Percentiles rank a stretch among this genome's conserved stretches.
Evolutionary conservation across 257 asterid species (phyloP).

Genomic region (Datura wrightii): DNA sequence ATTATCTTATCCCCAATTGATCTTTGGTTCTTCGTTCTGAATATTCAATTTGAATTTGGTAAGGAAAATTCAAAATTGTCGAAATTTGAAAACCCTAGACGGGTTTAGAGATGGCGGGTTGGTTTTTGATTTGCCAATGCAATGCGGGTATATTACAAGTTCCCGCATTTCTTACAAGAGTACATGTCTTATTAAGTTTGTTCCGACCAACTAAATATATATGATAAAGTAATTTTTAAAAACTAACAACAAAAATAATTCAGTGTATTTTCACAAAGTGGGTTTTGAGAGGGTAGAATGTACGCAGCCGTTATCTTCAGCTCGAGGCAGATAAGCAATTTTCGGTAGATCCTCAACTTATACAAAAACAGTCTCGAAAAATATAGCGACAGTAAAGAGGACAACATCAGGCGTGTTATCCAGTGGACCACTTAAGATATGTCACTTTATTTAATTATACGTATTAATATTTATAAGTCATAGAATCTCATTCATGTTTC

Average conservation of each 20-base stretch:
- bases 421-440: accelerated
- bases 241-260: too few relatives aligned
- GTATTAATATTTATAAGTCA: not conserved
- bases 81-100: slow-evolving; percentile 28
- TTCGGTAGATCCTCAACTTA: too few relatives aligned
- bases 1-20: not conserved
- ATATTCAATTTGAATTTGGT: not conserved
- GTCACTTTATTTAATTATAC: not conserved
- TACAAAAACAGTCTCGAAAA: too few relatives aligned
- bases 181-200: too few relatives aligned
- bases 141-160: not conserved
- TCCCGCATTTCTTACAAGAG: not conserved
- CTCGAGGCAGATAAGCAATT: too few relatives aligned
- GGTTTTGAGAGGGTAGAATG: too few relatives aligned
- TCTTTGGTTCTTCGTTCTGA: not conserved
- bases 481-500: not conserved
- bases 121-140: not conserved
- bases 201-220: too few relatives aligned
- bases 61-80: not conserved
- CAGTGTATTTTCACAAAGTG: too few relatives aligned
- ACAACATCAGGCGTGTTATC: accelerated
- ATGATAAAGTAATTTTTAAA: too few relatives aligned
- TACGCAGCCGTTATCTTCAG: too few relatives aligned
- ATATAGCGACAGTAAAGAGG: too few relatives aligned
- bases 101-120: slow-evolving; percentile 13